Base-by-base conservation (phyloP, 1,284 basidiomycete species). In the Apiotrichum laibachii region DNA sequence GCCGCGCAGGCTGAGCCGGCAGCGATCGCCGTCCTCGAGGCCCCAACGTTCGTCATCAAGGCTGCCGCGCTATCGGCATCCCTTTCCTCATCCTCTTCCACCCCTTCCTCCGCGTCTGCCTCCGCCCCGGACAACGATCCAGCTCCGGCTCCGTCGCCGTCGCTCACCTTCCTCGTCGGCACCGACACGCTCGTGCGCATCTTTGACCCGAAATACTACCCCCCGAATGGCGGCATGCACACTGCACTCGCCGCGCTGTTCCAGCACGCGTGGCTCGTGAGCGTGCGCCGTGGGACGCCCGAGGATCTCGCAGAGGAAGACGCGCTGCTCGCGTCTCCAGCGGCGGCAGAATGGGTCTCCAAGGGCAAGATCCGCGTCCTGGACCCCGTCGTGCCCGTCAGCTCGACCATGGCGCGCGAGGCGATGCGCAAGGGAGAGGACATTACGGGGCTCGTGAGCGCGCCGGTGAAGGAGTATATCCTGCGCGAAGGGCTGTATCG, bases 31-130 rank as follows among this genome's bases (percentile, higher is more conserved):
- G 82, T 95, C 62, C 85, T 92, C 59, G 85, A 92, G 70, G 89
- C 91, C 65, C 92, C 94, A 3, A 89, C 88, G 0, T 97, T 98
- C 73, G 88, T 90, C 45, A 84, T 85, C 43, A 98, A 98, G 78
- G 88, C 89, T 13, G 64, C 67, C 6, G 80, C 82, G 19, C 75
- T 83, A 21, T 5, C 10, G 11, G 12, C 13, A 1, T 42, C 26
- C 26, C 26, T 31, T 7, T 31, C 26, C 26, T 7, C 26, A n/a
- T 18, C 40, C 18, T 2, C 8, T 80, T 91, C 53, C 80, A 80
- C n/a, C 71, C 72, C 18, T 85, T 37, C 65, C 22, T 42, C 22
- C 18, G 19, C 31, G 1, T 9, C 9, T n/a, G 4, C 26, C 4
- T 31, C 26, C 26, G 26, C 26, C 35, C 5, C 34, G 8, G 48